Conservation (phyloP, 768 basidiomycete genomes). For the Boletus rufocinnamomeus region DNA sequence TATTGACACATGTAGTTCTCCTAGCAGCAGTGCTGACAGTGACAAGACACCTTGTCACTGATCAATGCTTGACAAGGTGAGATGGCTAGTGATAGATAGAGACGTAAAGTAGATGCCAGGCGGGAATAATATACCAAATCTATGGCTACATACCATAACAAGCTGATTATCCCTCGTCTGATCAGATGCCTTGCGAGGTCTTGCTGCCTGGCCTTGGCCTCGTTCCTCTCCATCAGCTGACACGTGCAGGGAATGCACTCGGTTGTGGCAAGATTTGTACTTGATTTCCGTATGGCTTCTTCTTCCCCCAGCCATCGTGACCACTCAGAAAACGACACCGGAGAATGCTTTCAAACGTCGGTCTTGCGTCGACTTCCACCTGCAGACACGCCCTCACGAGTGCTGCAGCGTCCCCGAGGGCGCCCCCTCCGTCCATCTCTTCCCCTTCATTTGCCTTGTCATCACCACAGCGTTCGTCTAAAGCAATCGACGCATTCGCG, state of each 20-base stretch:
- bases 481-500: conserved; percentile 69
- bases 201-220: conserved; percentile 11
- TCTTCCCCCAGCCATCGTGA: conserved; percentile 68
- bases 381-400: conserved; percentile 84
- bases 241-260: conserved; percentile 36
- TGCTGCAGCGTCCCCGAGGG: conserved; percentile 80
- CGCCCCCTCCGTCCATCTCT: conserved; percentile 81
- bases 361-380: conserved; percentile 74
- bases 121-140: conserved; percentile 11
- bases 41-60: conserved; percentile 11
- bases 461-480: conserved; percentile 80
- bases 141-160: conserved; percentile 16
- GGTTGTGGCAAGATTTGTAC: conserved; percentile 27
- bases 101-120: conserved; percentile 8
- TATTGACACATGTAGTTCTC: conserved; percentile 16
- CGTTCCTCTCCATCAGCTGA: conserved; percentile 25
- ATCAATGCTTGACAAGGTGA: conserved; percentile 14
- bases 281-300: conserved; percentile 32
- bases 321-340: conserved; percentile 82
- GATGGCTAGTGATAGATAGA: conserved; percentile 11
- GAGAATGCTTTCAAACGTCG: conserved; percentile 82
- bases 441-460: conserved; percentile 71
- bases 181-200: conserved; percentile 1
- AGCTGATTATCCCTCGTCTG: not conserved
- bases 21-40: conserved; percentile 4